Evolutionary conservation across 768 basidiomycete genomes (phyloP), one percentile per base, ranked within the genome.

Genomic region (Mycena amicta): DNA sequence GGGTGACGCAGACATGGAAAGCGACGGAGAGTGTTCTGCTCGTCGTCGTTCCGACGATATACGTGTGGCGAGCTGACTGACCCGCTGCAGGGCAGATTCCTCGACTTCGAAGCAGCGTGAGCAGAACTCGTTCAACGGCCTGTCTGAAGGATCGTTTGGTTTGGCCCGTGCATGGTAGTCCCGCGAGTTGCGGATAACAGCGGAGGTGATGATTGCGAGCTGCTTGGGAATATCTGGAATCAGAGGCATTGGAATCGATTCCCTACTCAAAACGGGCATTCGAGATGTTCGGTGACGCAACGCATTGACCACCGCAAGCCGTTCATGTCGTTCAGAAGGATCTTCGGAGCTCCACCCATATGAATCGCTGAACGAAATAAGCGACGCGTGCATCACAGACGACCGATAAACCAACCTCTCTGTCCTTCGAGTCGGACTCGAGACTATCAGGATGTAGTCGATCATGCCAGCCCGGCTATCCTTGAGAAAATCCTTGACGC

Each of bases 171-270:
- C 68, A 30, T 74, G 72, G 50, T 77, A 75, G 52, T 79, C 75
- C 61, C 76, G 74, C 25, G 84, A 83, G 63, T 83, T 79, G 31
- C 92, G 87, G 33, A 87, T 83, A n/a, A 95, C 81, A 46, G 88
- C 83, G 5, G 90, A 89, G 8, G 87, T 83, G 56, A 95, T 77
- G 53, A 86, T 80, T 16, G 92, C 90, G 31, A 94, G 80, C 63
- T 93, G 87, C 66, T 84, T 85, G 2, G 92, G 86, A 50, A 92
- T 76, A 68, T 95, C 94, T 52, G 93, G 76, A 39, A 90, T 75
- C 66, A 91, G 82, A 3, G 93, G 91, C 33, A 82, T 75, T 12
- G 90, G 89, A 18, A 92, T 83, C 4, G 89, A 79, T 68, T 94
- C 92, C 63, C 82, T 78, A 57, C 84, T 79, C 25, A 94, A 74